Evolutionary conservation across 306 rosid species (phyloP).

Genomic region (Ceratonia siliqua): DNA sequence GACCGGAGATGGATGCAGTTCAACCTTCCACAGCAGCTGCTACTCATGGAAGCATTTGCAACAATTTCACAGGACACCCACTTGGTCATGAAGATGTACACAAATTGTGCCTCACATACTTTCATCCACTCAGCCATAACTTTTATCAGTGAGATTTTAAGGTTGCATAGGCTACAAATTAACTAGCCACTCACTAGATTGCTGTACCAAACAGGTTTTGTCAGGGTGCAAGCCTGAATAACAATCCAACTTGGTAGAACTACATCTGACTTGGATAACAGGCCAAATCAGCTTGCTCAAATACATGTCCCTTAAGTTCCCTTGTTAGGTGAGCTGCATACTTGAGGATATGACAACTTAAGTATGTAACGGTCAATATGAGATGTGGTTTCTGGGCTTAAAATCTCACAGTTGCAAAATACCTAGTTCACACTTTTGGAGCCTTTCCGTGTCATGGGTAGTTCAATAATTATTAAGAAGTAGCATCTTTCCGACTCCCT

Average conservation of each 20-base stretch:
- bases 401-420: slow-evolving; percentile 30
- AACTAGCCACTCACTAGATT: slow-evolving; percentile 32
- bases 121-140: slow-evolving; percentile 39
- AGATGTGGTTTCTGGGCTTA: slow-evolving; percentile 17
- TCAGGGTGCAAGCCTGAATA: slow-evolving; percentile 31
- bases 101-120: slow-evolving; percentile 26
- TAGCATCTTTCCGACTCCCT: slow-evolving; percentile 93
- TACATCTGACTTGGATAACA: slow-evolving; percentile 22
- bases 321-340: slow-evolving; percentile 36
- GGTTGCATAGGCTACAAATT: slow-evolving; percentile 41
- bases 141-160: slow-evolving; percentile 33
- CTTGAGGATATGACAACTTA: slow-evolving; percentile 26
- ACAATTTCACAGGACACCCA: slow-evolving; percentile 40
- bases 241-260: slow-evolving; percentile 42
- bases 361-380: slow-evolving; percentile 40
- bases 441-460: slow-evolving; percentile 63
- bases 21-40: slow-evolving; percentile 32
- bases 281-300: slow-evolving; percentile 36
- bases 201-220: slow-evolving; percentile 37
- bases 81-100: slow-evolving; percentile 39
- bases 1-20: slow-evolving; percentile 35
- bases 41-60: slow-evolving; percentile 31
- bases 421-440: slow-evolving; percentile 44
- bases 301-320: slow-evolving; percentile 34
- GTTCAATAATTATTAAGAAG: slow-evolving; percentile 77